Percentiles rank a stretch among this genome's conserved stretches.
Conservation (phyloP, 352 stramenopile species). For the Globisporangium paddicum region DNA sequence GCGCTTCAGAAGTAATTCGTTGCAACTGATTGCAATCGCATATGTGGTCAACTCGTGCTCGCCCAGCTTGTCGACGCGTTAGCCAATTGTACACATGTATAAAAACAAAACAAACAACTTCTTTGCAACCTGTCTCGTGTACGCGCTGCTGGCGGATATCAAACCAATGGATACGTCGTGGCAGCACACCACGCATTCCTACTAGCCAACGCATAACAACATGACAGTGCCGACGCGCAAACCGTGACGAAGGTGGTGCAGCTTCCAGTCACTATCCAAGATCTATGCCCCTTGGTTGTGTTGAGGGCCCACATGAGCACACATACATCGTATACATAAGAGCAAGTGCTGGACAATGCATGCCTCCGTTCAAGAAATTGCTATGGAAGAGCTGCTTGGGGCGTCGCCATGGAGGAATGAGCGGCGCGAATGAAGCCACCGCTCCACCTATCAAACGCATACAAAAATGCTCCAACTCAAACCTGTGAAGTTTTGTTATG, state of each 20-base stretch:
- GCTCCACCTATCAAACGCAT: slow-evolving; percentile 1
- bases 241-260: no score
- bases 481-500: not conserved
- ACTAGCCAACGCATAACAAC: no score
- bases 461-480: not conserved
- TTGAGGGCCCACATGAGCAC: no score
- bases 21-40: no score
- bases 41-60: not conserved
- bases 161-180: no score
- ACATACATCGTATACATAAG: no score
- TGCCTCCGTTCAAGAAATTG: not conserved
- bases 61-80: not conserved
- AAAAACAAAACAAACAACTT: not conserved
- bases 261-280: no score
- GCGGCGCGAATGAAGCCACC: not conserved
- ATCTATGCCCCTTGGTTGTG: no score
- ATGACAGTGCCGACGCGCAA: no score
- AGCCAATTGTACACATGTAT: not conserved
- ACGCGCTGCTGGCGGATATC: not conserved
- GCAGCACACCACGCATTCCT: no score
- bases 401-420: not conserved
- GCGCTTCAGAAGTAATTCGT: not conserved
- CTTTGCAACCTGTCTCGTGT: not conserved
- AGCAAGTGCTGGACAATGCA: no score
- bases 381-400: not conserved